These are phyloP conservation scores for Microthlaspi erraticum DNA, from an alignment of 345 rosid genomes.

Conservation along the genomic window DNA sequence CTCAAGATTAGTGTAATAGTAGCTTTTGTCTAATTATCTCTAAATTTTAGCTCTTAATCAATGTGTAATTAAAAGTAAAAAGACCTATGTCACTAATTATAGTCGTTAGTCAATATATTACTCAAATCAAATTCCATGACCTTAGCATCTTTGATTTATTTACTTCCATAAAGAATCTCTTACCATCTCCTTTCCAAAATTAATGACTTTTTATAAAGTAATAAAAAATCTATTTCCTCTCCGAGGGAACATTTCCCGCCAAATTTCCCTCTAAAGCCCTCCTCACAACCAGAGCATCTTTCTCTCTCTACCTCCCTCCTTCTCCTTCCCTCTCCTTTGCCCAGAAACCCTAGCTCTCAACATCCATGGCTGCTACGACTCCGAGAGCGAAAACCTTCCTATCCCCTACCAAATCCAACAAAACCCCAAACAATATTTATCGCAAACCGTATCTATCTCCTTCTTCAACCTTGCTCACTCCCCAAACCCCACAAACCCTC, in stretches of 20 bases:
- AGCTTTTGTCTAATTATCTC: too few species aligned
- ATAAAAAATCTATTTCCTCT: slow-evolving; percentile 31
- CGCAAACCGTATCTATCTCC: slow-evolving; percentile 39
- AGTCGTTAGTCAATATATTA: slow-evolving; percentile 5
- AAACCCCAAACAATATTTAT: slow-evolving; percentile 31
- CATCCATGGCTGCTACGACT: slow-evolving; percentile 60
- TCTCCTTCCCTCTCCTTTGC: slow-evolving; percentile 20
- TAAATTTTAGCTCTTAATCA: too few species aligned
- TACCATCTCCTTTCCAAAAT: slow-evolving; percentile 23
- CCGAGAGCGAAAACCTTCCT: slow-evolving; percentile 45
- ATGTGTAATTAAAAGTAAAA: background rate
- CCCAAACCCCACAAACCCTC: slow-evolving; percentile 54
- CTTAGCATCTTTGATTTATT: background rate
- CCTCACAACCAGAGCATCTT: slow-evolving; percentile 15
- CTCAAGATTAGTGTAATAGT: too few species aligned
- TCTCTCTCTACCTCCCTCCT: slow-evolving; percentile 35
- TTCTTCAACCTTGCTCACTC: slow-evolving; percentile 45
- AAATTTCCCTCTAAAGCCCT: slow-evolving; percentile 32
- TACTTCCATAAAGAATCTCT: background rate
- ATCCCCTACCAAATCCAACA: slow-evolving; percentile 43
- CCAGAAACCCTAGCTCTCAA: slow-evolving; percentile 32
- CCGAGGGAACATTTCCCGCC: slow-evolving; percentile 77
- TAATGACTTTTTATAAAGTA: background rate
- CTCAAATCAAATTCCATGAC: slow-evolving; percentile 6
- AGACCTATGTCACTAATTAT: background rate